phyloP scores from a whole-genome alignment of 1,284 basidiomycete species.

The Cystobasidium slooffiae region DNA sequence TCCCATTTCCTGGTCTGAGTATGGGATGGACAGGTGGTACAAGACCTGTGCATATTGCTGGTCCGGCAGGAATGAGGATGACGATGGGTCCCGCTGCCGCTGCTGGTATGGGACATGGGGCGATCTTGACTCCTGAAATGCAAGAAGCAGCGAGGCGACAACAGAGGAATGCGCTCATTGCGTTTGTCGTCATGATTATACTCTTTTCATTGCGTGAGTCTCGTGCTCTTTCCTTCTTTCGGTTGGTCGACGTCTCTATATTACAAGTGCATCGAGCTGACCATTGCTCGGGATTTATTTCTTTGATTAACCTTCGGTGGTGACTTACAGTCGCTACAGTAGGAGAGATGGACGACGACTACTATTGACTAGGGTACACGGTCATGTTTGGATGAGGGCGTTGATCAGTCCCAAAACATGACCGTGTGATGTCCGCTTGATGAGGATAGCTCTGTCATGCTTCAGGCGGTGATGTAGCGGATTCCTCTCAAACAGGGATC shows the following conservation, averaged over 20 bases:
- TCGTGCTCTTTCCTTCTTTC: neutral
- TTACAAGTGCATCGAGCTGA: neutral
- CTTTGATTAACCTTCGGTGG: too few species aligned
- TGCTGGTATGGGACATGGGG: neutral
- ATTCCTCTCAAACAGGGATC: too few species aligned
- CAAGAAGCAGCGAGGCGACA: constrained; percentile 34
- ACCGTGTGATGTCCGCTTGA: neutral
- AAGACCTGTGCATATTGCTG: constrained; percentile 5
- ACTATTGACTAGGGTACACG: constrained; percentile 34
- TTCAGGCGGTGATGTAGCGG: too few species aligned
- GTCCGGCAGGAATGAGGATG: neutral
- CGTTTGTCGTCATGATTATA: constrained; percentile 43
- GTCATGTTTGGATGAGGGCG: constrained; percentile 13
- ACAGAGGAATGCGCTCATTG: constrained; percentile 39
- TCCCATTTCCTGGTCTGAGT: constrained; percentile 38
- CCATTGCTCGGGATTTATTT: neutral
- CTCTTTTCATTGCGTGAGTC: constrained; percentile 39
- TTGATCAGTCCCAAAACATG: neutral
- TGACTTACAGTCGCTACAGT: constrained; percentile 31
- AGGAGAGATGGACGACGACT: constrained; percentile 33
- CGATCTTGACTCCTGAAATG: constrained; percentile 21
- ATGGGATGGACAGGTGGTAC: constrained; percentile 29
- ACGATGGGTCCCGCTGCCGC: too few species aligned
- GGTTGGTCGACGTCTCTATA: neutral
- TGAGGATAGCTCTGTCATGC: too few species aligned